Evolutionary conservation across 306 rosid genomes (phyloP).

Genomic region (Quercus variabilis): DNA sequence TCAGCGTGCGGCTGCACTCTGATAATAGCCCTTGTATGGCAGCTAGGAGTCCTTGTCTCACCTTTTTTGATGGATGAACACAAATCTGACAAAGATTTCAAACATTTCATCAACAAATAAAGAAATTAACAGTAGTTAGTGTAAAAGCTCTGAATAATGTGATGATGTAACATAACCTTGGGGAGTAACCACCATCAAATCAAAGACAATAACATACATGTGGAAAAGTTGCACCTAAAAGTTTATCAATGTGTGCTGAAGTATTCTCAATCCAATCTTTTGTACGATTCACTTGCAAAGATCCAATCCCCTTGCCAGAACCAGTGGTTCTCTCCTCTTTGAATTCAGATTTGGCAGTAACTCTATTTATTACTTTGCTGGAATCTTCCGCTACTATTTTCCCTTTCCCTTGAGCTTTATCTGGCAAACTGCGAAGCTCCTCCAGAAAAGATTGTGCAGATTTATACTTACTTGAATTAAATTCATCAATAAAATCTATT

Average conservation of each 20-base stretch:
- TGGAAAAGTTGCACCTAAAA: slow-evolving; percentile 68
- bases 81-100: slow-evolving; percentile 64
- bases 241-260: slow-evolving; percentile 58
- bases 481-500: slow-evolving; percentile 29
- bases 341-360: slow-evolving; percentile 27
- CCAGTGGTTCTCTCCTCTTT: slow-evolving; percentile 37
- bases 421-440: slow-evolving; percentile 70
- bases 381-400: slow-evolving; percentile 34
- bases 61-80: slow-evolving; percentile 73
- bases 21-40: slow-evolving; percentile 67
- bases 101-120: slow-evolving; percentile 12
- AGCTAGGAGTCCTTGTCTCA: slow-evolving; percentile 82
- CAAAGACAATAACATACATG: slow-evolving; percentile 50
- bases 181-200: slow-evolving; percentile 19
- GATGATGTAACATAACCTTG: background rate
- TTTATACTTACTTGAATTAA: slow-evolving; percentile 25
- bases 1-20: slow-evolving; percentile 56
- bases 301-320: slow-evolving; percentile 40
- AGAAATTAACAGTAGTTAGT: background rate
- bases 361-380: slow-evolving; percentile 29
- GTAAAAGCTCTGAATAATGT: slow-evolving; percentile 11
- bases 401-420: slow-evolving; percentile 42
- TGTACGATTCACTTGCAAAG: slow-evolving; percentile 73
- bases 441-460: slow-evolving; percentile 58
- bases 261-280: slow-evolving; percentile 79